These are phyloP conservation scores for Phycomyces blakesleeanus DNA, from an alignment of 192 early-diverging fungal species.

Conservation along the genomic window DNA sequence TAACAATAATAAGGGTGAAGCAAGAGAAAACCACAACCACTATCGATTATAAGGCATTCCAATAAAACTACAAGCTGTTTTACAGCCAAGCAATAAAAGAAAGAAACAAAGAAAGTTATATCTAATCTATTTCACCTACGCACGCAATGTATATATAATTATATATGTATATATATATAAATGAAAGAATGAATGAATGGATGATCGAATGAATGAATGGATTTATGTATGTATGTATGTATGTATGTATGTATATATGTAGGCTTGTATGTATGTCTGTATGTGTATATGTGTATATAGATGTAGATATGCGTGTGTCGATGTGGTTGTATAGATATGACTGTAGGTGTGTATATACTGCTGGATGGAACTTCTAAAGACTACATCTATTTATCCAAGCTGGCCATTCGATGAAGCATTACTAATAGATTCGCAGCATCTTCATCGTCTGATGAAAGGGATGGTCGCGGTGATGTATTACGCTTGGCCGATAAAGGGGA, in stretches of 20 bases:
- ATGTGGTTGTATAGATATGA: too few relatives aligned
- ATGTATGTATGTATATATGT: neutral
- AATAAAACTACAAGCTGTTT: too few relatives aligned
- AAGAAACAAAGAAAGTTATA: neutral
- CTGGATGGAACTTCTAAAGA: neutral
- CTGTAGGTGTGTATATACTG: too few relatives aligned
- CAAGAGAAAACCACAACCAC: too few relatives aligned
- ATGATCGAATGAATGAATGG: too few relatives aligned
- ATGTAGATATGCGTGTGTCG: too few relatives aligned
- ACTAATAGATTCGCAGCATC: conserved; percentile 30
- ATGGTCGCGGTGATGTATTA: conserved; percentile 14
- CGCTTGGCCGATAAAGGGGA: conserved; percentile 16
- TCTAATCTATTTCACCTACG: too few relatives aligned
- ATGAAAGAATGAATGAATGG: too few relatives aligned
- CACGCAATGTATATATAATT: too few relatives aligned
- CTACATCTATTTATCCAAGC: neutral
- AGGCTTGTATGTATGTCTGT: too few relatives aligned
- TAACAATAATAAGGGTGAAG: neutral
- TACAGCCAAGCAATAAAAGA: neutral
- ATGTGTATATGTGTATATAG: too few relatives aligned
- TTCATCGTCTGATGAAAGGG: conserved; percentile 14
- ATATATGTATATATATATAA: too few relatives aligned
- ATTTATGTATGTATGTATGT: neutral
- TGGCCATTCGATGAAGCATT: conserved; percentile 24
- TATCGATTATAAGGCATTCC: neutral